Conservation (phyloP, 495 filamentous ascomycete genomes). For the Neurospora sp. region DNA sequence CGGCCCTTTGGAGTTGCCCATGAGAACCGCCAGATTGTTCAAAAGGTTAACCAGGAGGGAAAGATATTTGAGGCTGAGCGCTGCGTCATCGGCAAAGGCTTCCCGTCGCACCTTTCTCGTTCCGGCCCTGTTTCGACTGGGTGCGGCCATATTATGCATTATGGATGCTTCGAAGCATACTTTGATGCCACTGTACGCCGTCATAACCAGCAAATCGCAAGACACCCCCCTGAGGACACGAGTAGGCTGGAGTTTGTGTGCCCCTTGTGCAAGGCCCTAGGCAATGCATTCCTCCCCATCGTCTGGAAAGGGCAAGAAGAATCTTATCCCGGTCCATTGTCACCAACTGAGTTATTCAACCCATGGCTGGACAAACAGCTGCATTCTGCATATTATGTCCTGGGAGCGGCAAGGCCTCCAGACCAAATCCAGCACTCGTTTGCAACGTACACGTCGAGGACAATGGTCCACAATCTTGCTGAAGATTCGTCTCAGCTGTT, state of each 20-base stretch:
- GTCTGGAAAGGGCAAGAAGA: conserved; percentile 92
- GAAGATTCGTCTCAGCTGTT: conserved; percentile 23
- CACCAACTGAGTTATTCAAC: conserved; percentile 48
- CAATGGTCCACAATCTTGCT: conserved; percentile 47
- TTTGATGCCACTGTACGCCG: conserved; percentile 68
- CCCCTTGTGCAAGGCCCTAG: conserved; percentile 94
- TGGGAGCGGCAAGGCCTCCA: conserved; percentile 29
- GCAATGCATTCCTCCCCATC: conserved; percentile 90
- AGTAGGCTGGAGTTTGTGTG: conserved; percentile 82
- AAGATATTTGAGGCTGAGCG: conserved; percentile 60
- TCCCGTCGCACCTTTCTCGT: conserved; percentile 53
- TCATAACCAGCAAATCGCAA: conserved; percentile 83
- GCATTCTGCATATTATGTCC: conserved; percentile 23
- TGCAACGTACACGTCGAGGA: conserved; percentile 53
- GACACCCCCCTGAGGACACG: conserved; percentile 77
- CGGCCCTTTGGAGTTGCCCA: conserved; percentile 85
- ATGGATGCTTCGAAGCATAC: conserved; percentile 87
- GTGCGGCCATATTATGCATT: conserved; percentile 99
- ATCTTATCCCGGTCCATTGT: conserved; percentile 57
- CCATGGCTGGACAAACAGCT: conserved; percentile 46
- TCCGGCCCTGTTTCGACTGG: conserved; percentile 81
- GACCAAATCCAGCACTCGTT: conserved; percentile 49
- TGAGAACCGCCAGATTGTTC: conserved; percentile 68
- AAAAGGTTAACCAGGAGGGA: conserved; percentile 63
- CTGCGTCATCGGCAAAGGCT: conserved; percentile 81